Base-by-base conservation (phyloP, 805 yeast genomes). In the Myxozyma nipponensis region DNA sequence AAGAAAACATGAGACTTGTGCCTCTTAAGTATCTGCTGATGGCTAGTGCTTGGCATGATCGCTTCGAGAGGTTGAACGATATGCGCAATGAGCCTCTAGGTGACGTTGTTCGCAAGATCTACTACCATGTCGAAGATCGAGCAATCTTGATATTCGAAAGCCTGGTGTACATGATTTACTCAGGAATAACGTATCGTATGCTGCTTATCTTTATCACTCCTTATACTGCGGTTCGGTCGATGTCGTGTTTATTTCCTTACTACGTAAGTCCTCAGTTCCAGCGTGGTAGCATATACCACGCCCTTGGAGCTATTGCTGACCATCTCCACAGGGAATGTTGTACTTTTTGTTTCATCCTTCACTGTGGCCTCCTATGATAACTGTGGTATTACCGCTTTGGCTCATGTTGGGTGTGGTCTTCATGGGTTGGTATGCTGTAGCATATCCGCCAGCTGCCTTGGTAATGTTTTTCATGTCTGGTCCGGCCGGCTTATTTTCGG, bases 171-270 rank as follows among this genome's bases (percentile, higher is more conserved):
- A 22, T 23, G 19, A 7, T 53, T 9, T 53, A 46, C 37, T 34
- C 58, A 3, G 58, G 58, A n/a, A 21, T 49, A 17, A 44, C 47
- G n/a, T 54, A 51, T 30, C 46, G 58, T 10, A 13, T 54, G 13
- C 9, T 54, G 28, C 22, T 54, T 15, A 15, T 45, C 3, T 21
- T 48, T 21, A 36, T 54, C 28, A 34, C 43, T 6, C 58, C 58
- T 5, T 52, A 44, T 32, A 44, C 58, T 4, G 58, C 58, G 18
- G 6, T 47, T n/a, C 19, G 45, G n/a, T 36, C 58, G 10, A 32
- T 17, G 28, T 46, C 57, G 17, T 35, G 43, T 21, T 39, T 23
- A 32, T 54, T 52, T 42, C 58, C 58, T 21, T 17, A 46, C 38
- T 35, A 35, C 21, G 38, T 35, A 13, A 13, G 38, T 35, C 9